Base-by-base conservation (phyloP, 108 stramenopile species). In the Cyclotella cryptica region DNA sequence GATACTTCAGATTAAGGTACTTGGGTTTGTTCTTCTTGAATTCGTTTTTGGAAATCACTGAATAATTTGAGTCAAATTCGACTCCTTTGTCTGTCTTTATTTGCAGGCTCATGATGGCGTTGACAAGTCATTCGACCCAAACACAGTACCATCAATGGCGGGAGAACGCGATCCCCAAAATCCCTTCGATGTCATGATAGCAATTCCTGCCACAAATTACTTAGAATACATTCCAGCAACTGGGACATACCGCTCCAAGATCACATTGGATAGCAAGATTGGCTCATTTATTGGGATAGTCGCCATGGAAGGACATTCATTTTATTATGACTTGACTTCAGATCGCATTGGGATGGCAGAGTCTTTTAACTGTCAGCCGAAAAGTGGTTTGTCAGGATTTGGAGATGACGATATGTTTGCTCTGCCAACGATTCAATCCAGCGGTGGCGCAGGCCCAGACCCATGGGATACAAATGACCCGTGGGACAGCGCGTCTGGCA, bases 241-340 rank as follows among this genome's bases (percentile, higher is more conserved):
- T 11, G 76, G 72, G 19, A 80, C 75, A 12, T 98, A 92, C 72
- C 71, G 82, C 8, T 75, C 75, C 12, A 77, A 77, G 41, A 77
- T 83, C 51, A 63, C 59, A 40, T 64, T 83, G 24, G 82, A 77
- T 52, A 81, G 80, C 64, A 75, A 63, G 52, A 22, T 79, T 27
- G 93, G 93, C 12, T 86, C 85, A 15, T 92, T 94, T 21, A 75
- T 94, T 11, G 93, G 93, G 12, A 91, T 91, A 29, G 90, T 88
- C 61, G 89, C 90, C 62, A 93, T 94, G 91, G 80, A 85, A 29
- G 89, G 87, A 43, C 93, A 96, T 80, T 86, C 91, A 57, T 84
- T 90, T 18, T 66, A 88, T 28, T 96, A 91, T 57, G 93, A 96
- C 64, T 63, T 83, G 52, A 82, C 87, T 26, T 75, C 87, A 24